Conservation (phyloP, 2,329 filamentous ascomycete genomes). For the Clarireedia homoeocarpa region DNA sequence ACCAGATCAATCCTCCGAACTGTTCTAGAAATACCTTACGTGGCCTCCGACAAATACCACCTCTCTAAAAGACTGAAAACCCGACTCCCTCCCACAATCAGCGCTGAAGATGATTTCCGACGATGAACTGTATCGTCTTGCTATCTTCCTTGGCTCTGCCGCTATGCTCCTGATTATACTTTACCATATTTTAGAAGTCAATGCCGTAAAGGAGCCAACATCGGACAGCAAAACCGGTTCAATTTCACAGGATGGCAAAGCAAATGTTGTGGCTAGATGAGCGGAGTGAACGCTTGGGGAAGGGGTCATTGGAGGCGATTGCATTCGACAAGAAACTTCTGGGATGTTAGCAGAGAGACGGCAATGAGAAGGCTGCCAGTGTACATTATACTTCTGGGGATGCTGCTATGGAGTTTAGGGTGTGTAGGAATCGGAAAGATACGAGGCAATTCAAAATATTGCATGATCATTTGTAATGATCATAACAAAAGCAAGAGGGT, state of each 20-base stretch:
- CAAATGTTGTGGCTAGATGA: slow-evolving; percentile 15
- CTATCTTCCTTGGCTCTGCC: slow-evolving; percentile 83
- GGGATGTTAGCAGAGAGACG: neutral
- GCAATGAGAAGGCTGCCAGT: too few relatives aligned
- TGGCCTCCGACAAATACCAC: slow-evolving; percentile 8
- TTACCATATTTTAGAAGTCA: slow-evolving; percentile 95
- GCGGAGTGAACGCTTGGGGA: slow-evolving; percentile 1
- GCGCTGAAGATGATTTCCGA: slow-evolving; percentile 75
- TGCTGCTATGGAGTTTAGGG: too few relatives aligned
- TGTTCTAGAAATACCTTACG: slow-evolving; percentile 10
- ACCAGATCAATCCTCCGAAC: slow-evolving; percentile 10
- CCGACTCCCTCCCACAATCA: slow-evolving; percentile 31
- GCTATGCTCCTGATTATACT: slow-evolving; percentile 89
- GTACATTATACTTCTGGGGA: too few relatives aligned
- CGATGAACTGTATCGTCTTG: slow-evolving; percentile 80
- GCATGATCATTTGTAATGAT: too few relatives aligned
- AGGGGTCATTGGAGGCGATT: neutral
- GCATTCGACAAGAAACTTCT: neutral
- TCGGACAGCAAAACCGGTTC: slow-evolving; percentile 16
- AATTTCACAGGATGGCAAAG: slow-evolving; percentile 13
- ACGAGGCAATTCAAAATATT: too few relatives aligned
- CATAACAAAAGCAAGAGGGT: too few relatives aligned
- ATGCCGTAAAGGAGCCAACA: slow-evolving; percentile 52
- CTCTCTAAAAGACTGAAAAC: neutral
- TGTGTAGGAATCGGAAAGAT: too few relatives aligned